phyloP scores from a whole-genome alignment of 1,284 basidiomycete genomes.

The Heterobasidion occidentale region DNA sequence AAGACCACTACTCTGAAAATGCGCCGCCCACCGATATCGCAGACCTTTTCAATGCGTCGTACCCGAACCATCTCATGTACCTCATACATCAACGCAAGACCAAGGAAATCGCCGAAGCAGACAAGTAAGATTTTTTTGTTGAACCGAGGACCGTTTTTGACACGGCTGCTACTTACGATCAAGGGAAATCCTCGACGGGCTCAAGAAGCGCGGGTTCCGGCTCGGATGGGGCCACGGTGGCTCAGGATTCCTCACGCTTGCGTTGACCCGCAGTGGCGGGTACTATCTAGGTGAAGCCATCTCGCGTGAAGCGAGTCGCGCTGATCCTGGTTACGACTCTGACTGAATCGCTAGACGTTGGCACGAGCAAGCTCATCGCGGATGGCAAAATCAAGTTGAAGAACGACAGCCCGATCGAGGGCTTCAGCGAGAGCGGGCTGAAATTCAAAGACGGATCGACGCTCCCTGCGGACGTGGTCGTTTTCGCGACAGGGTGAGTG shows the following conservation, averaged over 20 bases:
- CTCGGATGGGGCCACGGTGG: slow-evolving; percentile 46
- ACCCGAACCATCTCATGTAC: slow-evolving; percentile 37
- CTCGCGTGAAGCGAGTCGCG: not conserved
- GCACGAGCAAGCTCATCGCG: slow-evolving; percentile 55
- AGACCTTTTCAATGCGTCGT: slow-evolving; percentile 43
- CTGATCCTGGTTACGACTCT: not conserved
- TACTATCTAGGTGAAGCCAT: slow-evolving; percentile 31
- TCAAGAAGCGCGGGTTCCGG: slow-evolving; percentile 54
- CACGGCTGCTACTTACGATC: not conserved
- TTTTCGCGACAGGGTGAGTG: slow-evolving; percentile 55
- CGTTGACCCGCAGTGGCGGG: slow-evolving; percentile 28
- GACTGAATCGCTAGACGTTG: slow-evolving; percentile 35
- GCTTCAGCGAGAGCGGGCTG: slow-evolving; percentile 47
- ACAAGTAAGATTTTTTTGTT: slow-evolving; percentile 8
- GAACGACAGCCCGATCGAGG: slow-evolving; percentile 47
- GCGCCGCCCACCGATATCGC: slow-evolving; percentile 39
- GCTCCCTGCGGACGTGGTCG: slow-evolving; percentile 58
- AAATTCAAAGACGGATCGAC: slow-evolving; percentile 60
- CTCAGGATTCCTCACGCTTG: slow-evolving; percentile 40
- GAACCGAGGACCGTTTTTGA: not conserved
- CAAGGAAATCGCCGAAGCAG: slow-evolving; percentile 29
- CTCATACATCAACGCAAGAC: slow-evolving; percentile 40
- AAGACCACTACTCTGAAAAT: slow-evolving; percentile 46
- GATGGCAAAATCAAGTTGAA: slow-evolving; percentile 73
- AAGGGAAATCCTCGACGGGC: slow-evolving; percentile 46